Evolutionary conservation across 139 green algal species (phyloP), one percentile per base, ranked within the genome.

Genomic region (Edaphochlamys debaryana): DNA sequence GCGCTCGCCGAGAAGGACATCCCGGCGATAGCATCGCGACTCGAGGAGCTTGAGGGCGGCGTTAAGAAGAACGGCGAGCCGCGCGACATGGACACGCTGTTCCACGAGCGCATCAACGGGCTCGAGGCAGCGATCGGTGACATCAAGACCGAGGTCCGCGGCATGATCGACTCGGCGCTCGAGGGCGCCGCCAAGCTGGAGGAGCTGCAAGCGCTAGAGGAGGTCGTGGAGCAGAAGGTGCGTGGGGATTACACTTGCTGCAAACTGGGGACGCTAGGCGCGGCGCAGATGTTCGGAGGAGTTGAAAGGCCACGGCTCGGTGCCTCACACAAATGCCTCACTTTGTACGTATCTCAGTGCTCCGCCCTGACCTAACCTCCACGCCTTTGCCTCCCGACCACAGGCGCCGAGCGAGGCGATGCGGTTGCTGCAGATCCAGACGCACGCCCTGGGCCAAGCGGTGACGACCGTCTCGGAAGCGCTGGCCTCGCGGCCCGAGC

Each of bases 1-100:
- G 32, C 68, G 27, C 40, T 86, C 6, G 48, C 64, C 45, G 79
- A 85, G 27, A 64, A 77, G 54, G 66, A 86, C 4, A 9, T 89
- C 36, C 54, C 73, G 27, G 56, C 58, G 54, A 41, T 85, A 56
- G 13, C 45, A 36, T 62, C 66, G 69, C 58, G 58, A 15, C 27
- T 88, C 34, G 45, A 72, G 17, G 84, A 85, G 29, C 23, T 88
- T 9, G 78, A 32, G n/a, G 84, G 82, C 17, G 64, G 80, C 34
- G 4, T 79, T 4, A 84, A 85, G 63, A 76, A 74, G 63, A 60
- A 25, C 23, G 52, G 52, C 22, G 82, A 90, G 71, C 79, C 87
- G 30, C 63, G 87, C 1, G 87, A 90, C 66, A 90, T 90, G 54
- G 87, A 90, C 54, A 83, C 77, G 19, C 71, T 90, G 62, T 90